Base-by-base conservation (phyloP, 1,139 yeast species). In the Magnusiomyces sp. region DNA sequence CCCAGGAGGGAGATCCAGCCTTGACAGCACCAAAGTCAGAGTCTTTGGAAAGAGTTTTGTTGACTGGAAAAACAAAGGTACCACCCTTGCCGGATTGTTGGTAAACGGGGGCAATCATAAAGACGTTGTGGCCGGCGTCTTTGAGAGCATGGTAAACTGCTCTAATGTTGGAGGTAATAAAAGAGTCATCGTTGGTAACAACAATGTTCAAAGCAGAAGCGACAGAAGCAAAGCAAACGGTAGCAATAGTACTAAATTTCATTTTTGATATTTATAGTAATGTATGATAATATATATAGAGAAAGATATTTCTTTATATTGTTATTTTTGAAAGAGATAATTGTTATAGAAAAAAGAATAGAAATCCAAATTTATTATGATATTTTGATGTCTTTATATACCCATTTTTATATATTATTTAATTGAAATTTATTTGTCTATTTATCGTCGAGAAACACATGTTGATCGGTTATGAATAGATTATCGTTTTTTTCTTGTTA, bases 81-180 rank as follows among this genome's bases (percentile, higher is more conserved):
- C 83, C 83, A 56, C 79, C 76, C 65, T 70, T 76, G 5, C 83
- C 83, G 2, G 82, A 77, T 67, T 79, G 73, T 64, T 79, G 82
- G 40, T 71, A 69, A 19, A 72, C 80, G 40, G 83, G 82, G 23
- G 83, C 82, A 50, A 76, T 79, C 60, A 77, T 58, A 55, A 73
- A 67, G 49, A 78, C 83, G 46, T 70, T 69, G 64, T 79, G 79
- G 37, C 81, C 83, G 19, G 78, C 81, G 16, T 64, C 68, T 57
- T 71, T 75, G 62, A 79, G 71, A 53, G 71, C 76, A 58, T 73
- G 68, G 72, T 78, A 79, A 41, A 79, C 65, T 39, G 83, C 81
- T 66, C 83, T 75, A 62, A 79, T 75, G 64, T 77, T 77, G 53
- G 82, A 77, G 33, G 82, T 67, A 27, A 73, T 74, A 78, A 78